phyloP scores from a whole-genome alignment of 257 asterid species.

The Petunia secreta region DNA sequence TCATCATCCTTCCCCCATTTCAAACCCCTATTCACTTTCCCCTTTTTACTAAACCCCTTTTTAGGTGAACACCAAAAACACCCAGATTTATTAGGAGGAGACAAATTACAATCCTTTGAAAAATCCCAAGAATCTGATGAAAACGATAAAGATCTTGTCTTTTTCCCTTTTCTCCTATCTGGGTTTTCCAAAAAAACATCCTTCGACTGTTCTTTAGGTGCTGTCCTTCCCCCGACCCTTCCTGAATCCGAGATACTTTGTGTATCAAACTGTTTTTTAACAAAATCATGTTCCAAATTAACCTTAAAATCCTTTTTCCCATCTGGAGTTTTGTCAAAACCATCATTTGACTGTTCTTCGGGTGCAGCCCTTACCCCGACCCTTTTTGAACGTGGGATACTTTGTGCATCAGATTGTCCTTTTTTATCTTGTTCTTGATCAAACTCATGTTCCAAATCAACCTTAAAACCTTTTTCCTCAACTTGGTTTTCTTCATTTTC shows the following conservation, averaged over 20 bases:
- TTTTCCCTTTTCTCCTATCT: constrained; percentile 28
- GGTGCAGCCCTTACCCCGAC: too few relatives aligned
- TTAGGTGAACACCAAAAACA: constrained; percentile 86
- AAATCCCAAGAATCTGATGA: constrained; percentile 37
- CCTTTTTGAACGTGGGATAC: too few relatives aligned
- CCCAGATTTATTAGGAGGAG: constrained; percentile 73
- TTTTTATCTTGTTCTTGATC: too few relatives aligned
- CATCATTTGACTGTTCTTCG: too few relatives aligned
- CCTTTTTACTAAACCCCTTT: constrained; percentile 52
- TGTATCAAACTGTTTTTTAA: not conserved
- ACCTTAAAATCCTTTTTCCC: constrained; percentile 22
- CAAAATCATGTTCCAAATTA: constrained; percentile 22
- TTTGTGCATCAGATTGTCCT: too few relatives aligned
- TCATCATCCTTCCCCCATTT: constrained; percentile 56
- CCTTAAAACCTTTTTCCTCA: constrained; percentile 18
- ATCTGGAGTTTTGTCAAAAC: not conserved
- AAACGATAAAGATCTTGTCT: constrained; percentile 34
- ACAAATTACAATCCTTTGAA: constrained; percentile 45
- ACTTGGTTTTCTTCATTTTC: constrained; percentile 37
- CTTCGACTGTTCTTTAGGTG: not conserved
- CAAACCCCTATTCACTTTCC: constrained; percentile 42
- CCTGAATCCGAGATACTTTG: too few relatives aligned
- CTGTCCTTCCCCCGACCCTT: too few relatives aligned
- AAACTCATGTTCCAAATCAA: constrained; percentile 8
- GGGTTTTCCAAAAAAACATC: constrained; percentile 39